Percentiles rank a stretch among this genome's conserved stretches.
These are phyloP conservation scores for Aspergillus ostianus DNA, from an alignment of 495 filamentous ascomycete species.

Conservation along the genomic window DNA sequence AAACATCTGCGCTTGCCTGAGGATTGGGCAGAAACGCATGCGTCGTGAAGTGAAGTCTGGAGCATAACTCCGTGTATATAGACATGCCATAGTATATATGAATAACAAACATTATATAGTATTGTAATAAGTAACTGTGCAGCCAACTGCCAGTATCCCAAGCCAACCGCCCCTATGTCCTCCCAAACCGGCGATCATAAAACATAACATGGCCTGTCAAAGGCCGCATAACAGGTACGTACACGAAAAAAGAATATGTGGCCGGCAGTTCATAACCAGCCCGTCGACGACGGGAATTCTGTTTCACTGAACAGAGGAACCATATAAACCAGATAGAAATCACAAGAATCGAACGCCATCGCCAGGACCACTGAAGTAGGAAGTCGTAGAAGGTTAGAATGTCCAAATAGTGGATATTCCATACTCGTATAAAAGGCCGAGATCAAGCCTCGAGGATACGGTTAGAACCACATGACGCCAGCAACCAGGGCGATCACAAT, in stretches of 20 bases:
- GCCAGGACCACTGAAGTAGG: neutral
- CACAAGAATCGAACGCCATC: neutral
- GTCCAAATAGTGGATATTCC: neutral
- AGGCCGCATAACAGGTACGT: neutral
- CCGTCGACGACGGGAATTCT: neutral
- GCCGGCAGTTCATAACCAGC: neutral
- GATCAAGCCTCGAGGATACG: neutral
- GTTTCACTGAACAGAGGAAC: neutral
- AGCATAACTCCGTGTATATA: neutral
- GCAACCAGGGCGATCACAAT: slow-evolving; percentile 41
- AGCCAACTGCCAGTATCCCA: neutral
- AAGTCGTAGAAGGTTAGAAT: neutral
- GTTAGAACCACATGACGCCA: slow-evolving; percentile 45
- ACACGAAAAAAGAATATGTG: neutral
- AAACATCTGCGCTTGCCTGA: slow-evolving; percentile 35
- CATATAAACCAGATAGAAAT: neutral
- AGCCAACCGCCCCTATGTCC: neutral
- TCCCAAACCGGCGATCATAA: neutral
- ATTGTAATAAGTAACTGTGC: neutral
- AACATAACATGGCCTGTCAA: neutral
- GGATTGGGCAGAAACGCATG: slow-evolving; percentile 3
- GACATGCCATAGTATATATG: neutral
- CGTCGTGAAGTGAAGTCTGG: neutral
- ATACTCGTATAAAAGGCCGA: neutral
- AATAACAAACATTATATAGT: neutral